Base-by-base conservation (phyloP, 441 rosid genomes). In the Bocquillonia castaneifolia region DNA sequence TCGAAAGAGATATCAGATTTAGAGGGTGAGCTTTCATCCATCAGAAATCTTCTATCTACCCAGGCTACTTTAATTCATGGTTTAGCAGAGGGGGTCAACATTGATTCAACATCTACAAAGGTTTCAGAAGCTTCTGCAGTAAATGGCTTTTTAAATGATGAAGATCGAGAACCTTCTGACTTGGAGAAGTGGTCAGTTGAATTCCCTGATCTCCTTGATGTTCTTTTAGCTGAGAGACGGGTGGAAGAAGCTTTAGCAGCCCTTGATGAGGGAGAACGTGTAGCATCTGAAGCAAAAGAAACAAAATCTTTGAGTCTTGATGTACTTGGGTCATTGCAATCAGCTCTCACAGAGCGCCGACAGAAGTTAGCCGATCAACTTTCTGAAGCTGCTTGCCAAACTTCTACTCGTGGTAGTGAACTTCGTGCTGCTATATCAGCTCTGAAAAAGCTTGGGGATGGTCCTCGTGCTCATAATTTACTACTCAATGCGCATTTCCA, bases 1-100 rank as follows among this genome's bases (percentile, higher is more conserved):
- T 95, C 99, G 0, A 92, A 88, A 75, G 99, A 95, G 86, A 95
- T 95, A 82, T 92, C 98, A 0, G 99, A 95, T 78, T 84, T 92
- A 67, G 98, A 95, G 74, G 99, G 98, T 74, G 99, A 95, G 81
- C 89, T 95, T 63, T 86, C 89, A 45, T 86, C 99, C 63, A 94
- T 95, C 71, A 81, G 99, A 80, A 95, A 82, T 71, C 82, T 92
- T 74, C 83, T 95, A 47, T 92, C 99, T 29, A 95, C 96, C 59
- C 99, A 92, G 80, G 95, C 98, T 58, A 84, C 95, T 69, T 74
- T 92, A 73, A 92, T 95, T 76, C 98, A 95, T 76, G 85, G 85
- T 66, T 83, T 92, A 68, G 96, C 97, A 14, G 89, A 92, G 79
- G 98, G 99, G 51, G 96, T 92, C 72, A 77, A 82, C 53, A 75